Conservation (phyloP, 2,329 filamentous ascomycete species). For the Aspergillus cejpii region DNA sequence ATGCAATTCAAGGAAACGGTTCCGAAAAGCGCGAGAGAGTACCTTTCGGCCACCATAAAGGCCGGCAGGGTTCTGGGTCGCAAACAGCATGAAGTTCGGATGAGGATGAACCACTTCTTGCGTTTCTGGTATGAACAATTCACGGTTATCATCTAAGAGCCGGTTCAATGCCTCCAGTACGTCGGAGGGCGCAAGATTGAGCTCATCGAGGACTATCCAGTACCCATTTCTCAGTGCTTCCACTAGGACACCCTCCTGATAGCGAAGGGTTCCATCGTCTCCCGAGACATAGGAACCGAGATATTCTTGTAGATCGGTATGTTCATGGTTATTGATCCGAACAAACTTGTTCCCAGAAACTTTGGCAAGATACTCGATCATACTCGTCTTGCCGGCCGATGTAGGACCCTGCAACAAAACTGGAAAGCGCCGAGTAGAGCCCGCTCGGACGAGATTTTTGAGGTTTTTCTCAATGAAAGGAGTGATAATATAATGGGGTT, state of each 20-base stretch:
- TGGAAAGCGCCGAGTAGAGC: constrained; percentile 84
- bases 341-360: constrained; percentile 95
- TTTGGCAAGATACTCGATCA: constrained; percentile 98
- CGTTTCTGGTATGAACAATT: constrained; percentile 91
- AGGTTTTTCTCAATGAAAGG: constrained; percentile 92
- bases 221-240: constrained; percentile 87
- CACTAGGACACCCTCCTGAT: constrained; percentile 89
- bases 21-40: constrained; percentile 88
- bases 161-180: constrained; percentile 94
- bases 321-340: constrained; percentile 98
- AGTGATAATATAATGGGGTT: constrained; percentile 91
- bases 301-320: constrained; percentile 97
- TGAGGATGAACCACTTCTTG: constrained; percentile 90
- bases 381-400: constrained; percentile 95
- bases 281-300: constrained; percentile 89
- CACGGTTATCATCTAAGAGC: constrained; percentile 89
- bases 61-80: constrained; percentile 93
- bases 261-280: constrained; percentile 73
- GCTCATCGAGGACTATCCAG: constrained; percentile 96
- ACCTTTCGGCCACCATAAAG: constrained; percentile 92
- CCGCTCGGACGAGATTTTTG: constrained; percentile 86
- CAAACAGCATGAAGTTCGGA: constrained; percentile 94
- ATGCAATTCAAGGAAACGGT: constrained; percentile 92
- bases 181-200: constrained; percentile 94
- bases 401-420: constrained; percentile 95